Percentiles rank a stretch among this genome's conserved stretches.
These are phyloP conservation scores for Fraxinus xanthoxyloides DNA, from an alignment of 305 asterid genomes.

Conservation along the genomic window DNA sequence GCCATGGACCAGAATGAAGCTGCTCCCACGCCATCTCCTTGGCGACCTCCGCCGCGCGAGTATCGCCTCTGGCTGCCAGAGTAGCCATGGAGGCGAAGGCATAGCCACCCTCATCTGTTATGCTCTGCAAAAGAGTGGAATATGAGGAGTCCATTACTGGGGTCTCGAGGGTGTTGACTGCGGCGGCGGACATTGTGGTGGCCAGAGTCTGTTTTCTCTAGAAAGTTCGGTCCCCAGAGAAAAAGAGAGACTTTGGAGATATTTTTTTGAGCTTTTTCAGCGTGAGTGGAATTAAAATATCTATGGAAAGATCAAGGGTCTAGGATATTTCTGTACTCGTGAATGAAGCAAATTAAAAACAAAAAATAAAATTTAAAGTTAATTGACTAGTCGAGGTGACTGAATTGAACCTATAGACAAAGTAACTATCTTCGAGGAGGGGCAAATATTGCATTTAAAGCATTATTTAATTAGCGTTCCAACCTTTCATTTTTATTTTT, in stretches of 20 bases:
- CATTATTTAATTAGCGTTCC: too few species aligned
- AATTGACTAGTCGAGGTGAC: background rate
- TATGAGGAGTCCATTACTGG: constrained; percentile 62
- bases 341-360: background rate
- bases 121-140: constrained; percentile 46
- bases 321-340: background rate
- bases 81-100: constrained; percentile 68
- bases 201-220: constrained; percentile 22
- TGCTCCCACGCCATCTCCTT: constrained; percentile 98
- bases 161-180: constrained; percentile 42
- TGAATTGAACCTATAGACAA: too few species aligned
- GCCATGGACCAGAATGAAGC: constrained; percentile 97
- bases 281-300: constrained; percentile 5
- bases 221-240: constrained; percentile 22
- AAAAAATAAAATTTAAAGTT: background rate
- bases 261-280: constrained; percentile 3
- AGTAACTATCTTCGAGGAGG: too few species aligned
- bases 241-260: constrained; percentile 2
- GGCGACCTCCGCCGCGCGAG: constrained; percentile 88
- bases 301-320: constrained; percentile 8
- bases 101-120: constrained; percentile 81
- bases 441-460: too few species aligned
- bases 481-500: too few species aligned
- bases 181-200: constrained; percentile 34
- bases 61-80: constrained; percentile 75